Evolutionary conservation across 352 stramenopile species (phyloP).

Genomic region (Phytophthora boehmeriae): DNA sequence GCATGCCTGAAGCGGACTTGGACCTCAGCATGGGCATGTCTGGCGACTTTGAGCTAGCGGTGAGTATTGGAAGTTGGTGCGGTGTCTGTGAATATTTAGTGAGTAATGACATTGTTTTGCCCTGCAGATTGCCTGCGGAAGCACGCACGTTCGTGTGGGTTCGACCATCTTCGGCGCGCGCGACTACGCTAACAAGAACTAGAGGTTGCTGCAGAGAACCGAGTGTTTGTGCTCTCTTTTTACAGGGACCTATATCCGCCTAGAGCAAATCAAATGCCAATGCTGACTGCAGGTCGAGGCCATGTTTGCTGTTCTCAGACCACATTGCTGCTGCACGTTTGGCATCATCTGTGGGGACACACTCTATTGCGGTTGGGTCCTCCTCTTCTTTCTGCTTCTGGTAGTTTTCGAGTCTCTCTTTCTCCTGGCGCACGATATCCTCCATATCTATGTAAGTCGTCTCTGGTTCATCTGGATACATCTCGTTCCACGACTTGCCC

Average conservation of each 20-base stretch:
- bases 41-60: constrained; percentile 96
- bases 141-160: constrained; percentile 96
- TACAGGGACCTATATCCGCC: constrained; percentile 20
- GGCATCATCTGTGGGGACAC: constrained; percentile 49
- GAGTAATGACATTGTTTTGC: background rate
- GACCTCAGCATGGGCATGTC: constrained; percentile 99
- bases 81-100: too few species aligned
- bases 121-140: constrained; percentile 92
- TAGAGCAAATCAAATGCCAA: constrained; percentile 73
- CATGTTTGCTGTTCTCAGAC: constrained; percentile 43
- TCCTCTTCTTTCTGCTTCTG: constrained; percentile 22
- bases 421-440: constrained; percentile 62
- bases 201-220: constrained; percentile 13
- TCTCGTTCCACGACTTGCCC: constrained; percentile 78
- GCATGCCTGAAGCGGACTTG: constrained; percentile 69
- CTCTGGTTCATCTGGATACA: constrained; percentile 80
- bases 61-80: constrained; percentile 25
- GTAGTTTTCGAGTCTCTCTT: constrained; percentile 39
- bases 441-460: constrained; percentile 83
- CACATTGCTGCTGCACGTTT: constrained; percentile 52
- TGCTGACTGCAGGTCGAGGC: constrained; percentile 56
- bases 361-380: constrained; percentile 14
- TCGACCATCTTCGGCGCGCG: constrained; percentile 98
- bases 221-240: constrained; percentile 2
- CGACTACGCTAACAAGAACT: constrained; percentile 83